These are phyloP conservation scores for Chlamydomonas schloesseri DNA, from an alignment of 139 green algal genomes.

Conservation along the genomic window DNA sequence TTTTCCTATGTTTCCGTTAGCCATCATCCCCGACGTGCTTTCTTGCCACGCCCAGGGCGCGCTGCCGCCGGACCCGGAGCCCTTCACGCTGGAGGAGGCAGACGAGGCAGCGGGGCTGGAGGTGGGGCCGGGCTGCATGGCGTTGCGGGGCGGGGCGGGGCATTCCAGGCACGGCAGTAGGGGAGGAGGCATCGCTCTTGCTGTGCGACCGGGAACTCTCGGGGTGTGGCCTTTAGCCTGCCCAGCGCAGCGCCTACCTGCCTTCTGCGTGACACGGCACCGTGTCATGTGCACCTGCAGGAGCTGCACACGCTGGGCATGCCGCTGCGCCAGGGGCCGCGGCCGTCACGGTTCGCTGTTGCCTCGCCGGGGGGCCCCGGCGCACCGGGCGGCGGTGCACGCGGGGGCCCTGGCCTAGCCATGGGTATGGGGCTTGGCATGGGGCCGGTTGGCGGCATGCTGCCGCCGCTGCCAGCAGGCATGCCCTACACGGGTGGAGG, in stretches of 20 bases:
- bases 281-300: background rate
- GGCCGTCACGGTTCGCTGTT: conserved; percentile 17
- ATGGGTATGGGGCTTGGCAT: background rate
- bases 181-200: no score
- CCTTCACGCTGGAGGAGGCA: conserved; percentile 8
- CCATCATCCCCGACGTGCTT: background rate
- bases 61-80: conserved; percentile 32
- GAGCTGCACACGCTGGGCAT: conserved; percentile 36
- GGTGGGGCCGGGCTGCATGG: background rate
- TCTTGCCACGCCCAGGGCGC: background rate
- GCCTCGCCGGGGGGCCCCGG: no score
- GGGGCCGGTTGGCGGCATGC: background rate
- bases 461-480: background rate
- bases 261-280: background rate
- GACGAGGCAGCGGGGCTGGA: conserved; percentile 31
- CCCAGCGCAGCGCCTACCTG: background rate
- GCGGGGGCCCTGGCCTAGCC: background rate
- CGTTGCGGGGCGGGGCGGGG: no score
- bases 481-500: no score
- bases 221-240: no score
- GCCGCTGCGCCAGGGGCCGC: background rate
- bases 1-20: background rate
- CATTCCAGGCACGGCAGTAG: background rate
- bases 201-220: no score
- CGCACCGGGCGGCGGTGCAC: no score